These are phyloP conservation scores for Boletus mariae DNA, from an alignment of 1,284 basidiomycete species.

Conservation along the genomic window DNA sequence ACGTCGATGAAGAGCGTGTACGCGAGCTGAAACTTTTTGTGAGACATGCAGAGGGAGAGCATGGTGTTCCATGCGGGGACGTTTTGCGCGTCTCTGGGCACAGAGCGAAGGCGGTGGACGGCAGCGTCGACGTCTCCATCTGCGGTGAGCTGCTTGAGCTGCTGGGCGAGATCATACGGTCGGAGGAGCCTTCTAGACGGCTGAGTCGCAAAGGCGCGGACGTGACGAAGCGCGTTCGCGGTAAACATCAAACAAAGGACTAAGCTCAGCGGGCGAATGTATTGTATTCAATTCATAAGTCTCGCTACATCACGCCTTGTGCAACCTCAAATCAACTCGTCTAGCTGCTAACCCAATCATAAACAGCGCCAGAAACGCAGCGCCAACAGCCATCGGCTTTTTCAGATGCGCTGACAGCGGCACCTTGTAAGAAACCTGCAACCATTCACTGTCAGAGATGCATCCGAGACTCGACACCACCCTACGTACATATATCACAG, in stretches of 20 bases:
- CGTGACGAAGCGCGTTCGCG: constrained; percentile 2
- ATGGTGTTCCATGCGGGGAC: constrained; percentile 71
- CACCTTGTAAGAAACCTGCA: constrained; percentile 82
- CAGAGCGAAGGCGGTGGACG: constrained; percentile 54
- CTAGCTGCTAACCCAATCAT: constrained; percentile 54
- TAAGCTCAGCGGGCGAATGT: background rate
- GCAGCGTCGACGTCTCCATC: constrained; percentile 56
- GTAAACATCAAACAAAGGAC: constrained; percentile 17
- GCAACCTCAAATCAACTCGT: constrained; percentile 64
- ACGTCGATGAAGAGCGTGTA: constrained; percentile 67
- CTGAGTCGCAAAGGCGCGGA: constrained; percentile 12
- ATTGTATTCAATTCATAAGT: constrained; percentile 24
- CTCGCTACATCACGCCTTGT: constrained; percentile 43
- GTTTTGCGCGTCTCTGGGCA: constrained; percentile 68
- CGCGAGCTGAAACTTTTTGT: constrained; percentile 50
- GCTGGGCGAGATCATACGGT: constrained; percentile 55
- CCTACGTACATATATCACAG: constrained; percentile 65
- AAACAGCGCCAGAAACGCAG: constrained; percentile 65
- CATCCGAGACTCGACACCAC: constrained; percentile 3
- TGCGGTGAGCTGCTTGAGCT: constrained; percentile 54
- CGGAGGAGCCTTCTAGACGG: constrained; percentile 38
- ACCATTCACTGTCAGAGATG: constrained; percentile 16
- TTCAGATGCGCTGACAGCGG: constrained; percentile 72
- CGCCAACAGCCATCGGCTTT: constrained; percentile 77
- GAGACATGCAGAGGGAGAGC: constrained; percentile 57